These are phyloP conservation scores for Camellia lanceoleosa DNA, from an alignment of 148 eudicot genomes.

Conservation along the genomic window DNA sequence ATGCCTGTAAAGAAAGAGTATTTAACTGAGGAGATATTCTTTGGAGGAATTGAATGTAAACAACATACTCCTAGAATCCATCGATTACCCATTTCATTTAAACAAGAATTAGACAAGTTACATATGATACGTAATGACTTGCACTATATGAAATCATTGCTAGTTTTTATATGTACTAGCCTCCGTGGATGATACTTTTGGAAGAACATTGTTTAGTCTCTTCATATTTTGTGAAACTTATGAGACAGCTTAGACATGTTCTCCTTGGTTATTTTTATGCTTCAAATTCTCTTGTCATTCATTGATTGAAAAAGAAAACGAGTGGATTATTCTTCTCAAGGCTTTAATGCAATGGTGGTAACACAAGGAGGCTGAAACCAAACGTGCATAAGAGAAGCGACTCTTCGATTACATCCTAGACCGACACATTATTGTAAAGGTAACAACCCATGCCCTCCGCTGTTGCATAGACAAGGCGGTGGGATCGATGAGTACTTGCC, in stretches of 20 bases:
- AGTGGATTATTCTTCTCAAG: too few relatives aligned
- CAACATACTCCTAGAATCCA: not conserved
- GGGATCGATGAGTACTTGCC: constrained; percentile 94
- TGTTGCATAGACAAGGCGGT: constrained; percentile 98
- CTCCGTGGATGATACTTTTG: not conserved
- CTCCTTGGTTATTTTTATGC: not conserved
- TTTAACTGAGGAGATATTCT: not conserved
- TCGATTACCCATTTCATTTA: not conserved
- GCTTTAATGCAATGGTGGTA: not conserved
- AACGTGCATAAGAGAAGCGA: constrained; percentile 82
- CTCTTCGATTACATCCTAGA: constrained; percentile 85
- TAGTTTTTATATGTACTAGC: not conserved
- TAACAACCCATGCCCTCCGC: constrained; percentile 87
- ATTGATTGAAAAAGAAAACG: too few relatives aligned
- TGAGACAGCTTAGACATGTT: constrained; percentile 1
- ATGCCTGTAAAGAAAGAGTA: not conserved
- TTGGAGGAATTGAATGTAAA: not conserved
- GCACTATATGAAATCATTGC: not conserved
- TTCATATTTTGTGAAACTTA: not conserved
- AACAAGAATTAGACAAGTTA: not conserved
- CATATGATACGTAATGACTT: not conserved
- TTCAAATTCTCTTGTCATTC: too few relatives aligned
- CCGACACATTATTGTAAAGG: constrained; percentile 81
- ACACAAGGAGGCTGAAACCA: constrained; percentile 81
- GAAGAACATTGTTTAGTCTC: not conserved